phyloP scores from a whole-genome alignment of 2,329 filamentous ascomycete species.

The Exophiala lecanii-corni region DNA sequence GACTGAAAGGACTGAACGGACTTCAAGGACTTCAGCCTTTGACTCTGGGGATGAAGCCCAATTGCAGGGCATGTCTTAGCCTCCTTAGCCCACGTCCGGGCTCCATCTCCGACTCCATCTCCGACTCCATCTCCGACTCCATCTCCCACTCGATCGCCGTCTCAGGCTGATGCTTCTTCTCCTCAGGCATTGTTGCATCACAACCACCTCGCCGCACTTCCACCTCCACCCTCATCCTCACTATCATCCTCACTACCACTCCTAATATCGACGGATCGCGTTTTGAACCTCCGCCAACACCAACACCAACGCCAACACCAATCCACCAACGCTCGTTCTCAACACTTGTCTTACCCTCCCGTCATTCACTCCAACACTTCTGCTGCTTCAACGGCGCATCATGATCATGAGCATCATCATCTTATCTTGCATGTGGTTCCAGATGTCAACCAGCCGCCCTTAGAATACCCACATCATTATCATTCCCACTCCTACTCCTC shows the following conservation, averaged over 20 bases:
- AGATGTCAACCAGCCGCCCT: constrained; percentile 9
- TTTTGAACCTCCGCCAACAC: constrained; percentile 1
- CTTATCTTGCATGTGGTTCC: constrained; percentile 3
- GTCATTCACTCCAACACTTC: constrained; percentile 2
- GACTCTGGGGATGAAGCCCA: too few species aligned
- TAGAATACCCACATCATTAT: constrained; percentile 11
- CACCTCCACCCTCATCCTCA: constrained; percentile 5
- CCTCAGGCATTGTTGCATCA: too few species aligned
- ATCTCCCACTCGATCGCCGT: constrained; percentile 6
- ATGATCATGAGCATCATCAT: constrained; percentile 11
- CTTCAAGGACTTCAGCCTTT: too few species aligned
- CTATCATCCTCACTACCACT: constrained; percentile 1
- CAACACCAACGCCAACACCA: constrained; percentile 1
- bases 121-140: constrained; percentile 4
- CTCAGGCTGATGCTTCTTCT: constrained; percentile 5
- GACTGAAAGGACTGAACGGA: too few species aligned
- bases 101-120: constrained; percentile 1
- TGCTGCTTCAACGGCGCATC: constrained; percentile 1
- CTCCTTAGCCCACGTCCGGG: too few species aligned
- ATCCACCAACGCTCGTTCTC: too few species aligned
- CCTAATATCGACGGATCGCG: too few species aligned
- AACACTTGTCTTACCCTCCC: too few species aligned
- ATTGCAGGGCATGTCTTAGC: too few species aligned
- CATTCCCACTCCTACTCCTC: constrained; percentile 12
- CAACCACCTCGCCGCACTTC: too few species aligned